phyloP scores from a whole-genome alignment of 768 basidiomycete genomes.

The Rubroboletus pulcherrimus region DNA sequence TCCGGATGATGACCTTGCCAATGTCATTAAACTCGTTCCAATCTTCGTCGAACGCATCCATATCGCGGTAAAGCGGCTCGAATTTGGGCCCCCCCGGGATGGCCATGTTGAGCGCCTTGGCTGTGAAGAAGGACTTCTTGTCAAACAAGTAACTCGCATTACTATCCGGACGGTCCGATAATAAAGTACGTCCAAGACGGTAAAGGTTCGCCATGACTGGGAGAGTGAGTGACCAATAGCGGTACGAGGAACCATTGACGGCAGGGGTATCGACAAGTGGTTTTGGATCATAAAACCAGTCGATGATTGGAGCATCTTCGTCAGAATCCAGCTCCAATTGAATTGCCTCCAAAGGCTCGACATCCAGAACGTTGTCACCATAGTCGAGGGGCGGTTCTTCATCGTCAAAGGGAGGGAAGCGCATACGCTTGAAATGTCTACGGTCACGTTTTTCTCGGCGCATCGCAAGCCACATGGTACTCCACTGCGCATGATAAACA shows the following conservation, averaged over 20 bases:
- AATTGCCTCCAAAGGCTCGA: slow-evolving; percentile 96
- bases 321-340: slow-evolving; percentile 92
- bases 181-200: slow-evolving; percentile 87
- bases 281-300: slow-evolving; percentile 99
- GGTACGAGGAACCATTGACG: slow-evolving; percentile 92
- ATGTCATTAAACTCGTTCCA: slow-evolving; percentile 99
- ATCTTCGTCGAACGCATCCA: slow-evolving; percentile 97
- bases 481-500: slow-evolving; percentile 98
- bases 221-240: slow-evolving; percentile 88
- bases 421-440: slow-evolving; percentile 99
- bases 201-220: slow-evolving; percentile 97
- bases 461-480: slow-evolving; percentile 99
- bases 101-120: slow-evolving; percentile 94
- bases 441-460: slow-evolving; percentile 97
- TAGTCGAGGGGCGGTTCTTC: slow-evolving; percentile 99
- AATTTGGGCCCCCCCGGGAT: slow-evolving; percentile 99
- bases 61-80: slow-evolving; percentile 94
- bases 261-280: slow-evolving; percentile 86
- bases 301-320: slow-evolving; percentile 86
- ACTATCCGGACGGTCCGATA: slow-evolving; percentile 88
- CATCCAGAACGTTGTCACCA: slow-evolving; percentile 97
- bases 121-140: slow-evolving; percentile 96
- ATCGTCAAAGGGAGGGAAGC: slow-evolving; percentile 98
- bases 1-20: slow-evolving; percentile 98
- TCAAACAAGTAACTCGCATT: slow-evolving; percentile 95